Conservation (phyloP, 257 asterid species). For the Verbena officinalis region DNA sequence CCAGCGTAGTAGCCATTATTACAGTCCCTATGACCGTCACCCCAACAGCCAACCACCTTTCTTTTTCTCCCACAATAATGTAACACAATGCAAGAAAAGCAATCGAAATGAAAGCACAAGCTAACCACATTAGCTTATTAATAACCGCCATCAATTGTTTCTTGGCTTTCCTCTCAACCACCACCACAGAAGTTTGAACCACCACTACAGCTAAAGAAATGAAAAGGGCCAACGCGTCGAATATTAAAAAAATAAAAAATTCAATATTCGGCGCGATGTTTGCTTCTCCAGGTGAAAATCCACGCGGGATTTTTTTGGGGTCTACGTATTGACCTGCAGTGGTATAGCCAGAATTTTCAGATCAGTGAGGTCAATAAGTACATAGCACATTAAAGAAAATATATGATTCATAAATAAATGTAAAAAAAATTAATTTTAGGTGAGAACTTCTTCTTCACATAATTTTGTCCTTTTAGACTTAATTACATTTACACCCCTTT, state of each 20-base stretch:
- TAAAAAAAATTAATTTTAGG: no score
- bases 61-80: conserved; percentile 59
- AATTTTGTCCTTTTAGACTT: no score
- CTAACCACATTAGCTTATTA: conserved; percentile 89
- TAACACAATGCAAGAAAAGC: conserved; percentile 68
- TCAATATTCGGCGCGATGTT: conserved; percentile 51
- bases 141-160: conserved; percentile 67
- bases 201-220: conserved; percentile 84
- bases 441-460: no score
- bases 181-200: conserved; percentile 76
- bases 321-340: conserved; percentile 59
- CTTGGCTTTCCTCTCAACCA: conserved; percentile 67
- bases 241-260: conserved; percentile 59
- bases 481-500: no score
- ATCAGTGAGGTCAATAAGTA: no score
- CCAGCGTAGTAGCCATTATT: conserved; percentile 70
- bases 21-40: conserved; percentile 60
- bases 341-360: no score
- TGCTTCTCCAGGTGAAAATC: conserved; percentile 61
- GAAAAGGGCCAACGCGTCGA: conserved; percentile 73
- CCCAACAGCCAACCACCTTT: conserved; percentile 61
- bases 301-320: conserved; percentile 29
- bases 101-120: conserved; percentile 59
- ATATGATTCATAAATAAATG: no score
- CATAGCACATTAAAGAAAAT: no score